Percentiles rank a stretch among this genome's conserved stretches.
Conservation (phyloP, 352 stramenopile species). For the Pythium myriotylum region DNA sequence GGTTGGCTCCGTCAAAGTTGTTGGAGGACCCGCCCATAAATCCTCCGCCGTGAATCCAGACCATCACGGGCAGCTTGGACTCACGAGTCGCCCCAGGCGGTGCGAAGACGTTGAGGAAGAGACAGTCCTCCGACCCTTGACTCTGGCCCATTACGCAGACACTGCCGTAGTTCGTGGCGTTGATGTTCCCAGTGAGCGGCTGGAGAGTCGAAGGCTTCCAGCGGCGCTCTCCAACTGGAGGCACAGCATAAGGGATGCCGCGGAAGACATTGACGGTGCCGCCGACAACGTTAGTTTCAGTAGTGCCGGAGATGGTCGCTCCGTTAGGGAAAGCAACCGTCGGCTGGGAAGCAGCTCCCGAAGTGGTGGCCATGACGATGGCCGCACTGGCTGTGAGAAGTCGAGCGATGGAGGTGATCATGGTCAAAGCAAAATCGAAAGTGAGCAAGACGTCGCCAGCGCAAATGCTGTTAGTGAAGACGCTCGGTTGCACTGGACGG, state of each 20-base stretch:
- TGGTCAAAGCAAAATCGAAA: no score
- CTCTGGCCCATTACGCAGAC: conserved; percentile 6
- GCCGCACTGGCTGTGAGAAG: no score
- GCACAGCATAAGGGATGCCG: conserved; percentile 6
- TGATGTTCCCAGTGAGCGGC: conserved; percentile 6
- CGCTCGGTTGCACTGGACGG: no score
- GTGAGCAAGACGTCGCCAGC: no score
- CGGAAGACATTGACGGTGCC: no score
- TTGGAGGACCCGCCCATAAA: conserved; percentile 26
- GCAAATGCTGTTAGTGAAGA: no score
- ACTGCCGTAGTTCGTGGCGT: conserved; percentile 13
- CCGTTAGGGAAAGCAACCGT: no score
- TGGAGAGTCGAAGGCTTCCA: conserved; percentile 1
- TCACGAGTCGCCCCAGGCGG: conserved; percentile 20
- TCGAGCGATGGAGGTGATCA: no score
- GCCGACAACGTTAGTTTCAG: no score
- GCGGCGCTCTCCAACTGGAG: not conserved
- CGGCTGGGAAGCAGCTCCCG: no score
- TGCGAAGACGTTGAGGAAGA: conserved; percentile 41
- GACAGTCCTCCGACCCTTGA: conserved; percentile 32
- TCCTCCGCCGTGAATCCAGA: conserved; percentile 38
- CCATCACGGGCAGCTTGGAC: conserved; percentile 36
- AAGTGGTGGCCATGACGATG: no score
- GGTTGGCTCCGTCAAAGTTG: conserved; percentile 10
- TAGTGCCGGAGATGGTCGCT: no score